These are phyloP conservation scores for Neonectria neomacrospora DNA, from an alignment of 2,329 filamentous ascomycete genomes.

Conservation along the genomic window DNA sequence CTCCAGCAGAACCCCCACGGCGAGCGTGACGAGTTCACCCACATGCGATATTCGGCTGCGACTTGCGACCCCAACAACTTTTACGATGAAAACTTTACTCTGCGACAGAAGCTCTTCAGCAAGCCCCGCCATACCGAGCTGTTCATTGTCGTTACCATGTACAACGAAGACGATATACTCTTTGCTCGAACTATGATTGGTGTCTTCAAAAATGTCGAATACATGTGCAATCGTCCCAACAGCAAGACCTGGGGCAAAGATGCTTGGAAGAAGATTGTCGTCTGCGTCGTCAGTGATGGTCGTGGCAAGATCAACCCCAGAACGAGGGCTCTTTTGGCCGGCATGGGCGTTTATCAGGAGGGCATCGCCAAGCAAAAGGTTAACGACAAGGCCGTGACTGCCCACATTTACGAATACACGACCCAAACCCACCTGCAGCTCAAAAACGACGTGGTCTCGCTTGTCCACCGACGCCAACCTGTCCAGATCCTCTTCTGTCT, in stretches of 20 bases:
- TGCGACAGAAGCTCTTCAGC: constrained; percentile 91
- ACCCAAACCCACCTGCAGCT: constrained; percentile 87
- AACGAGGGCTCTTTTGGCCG: constrained; percentile 88
- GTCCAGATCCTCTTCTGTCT: constrained; percentile 98
- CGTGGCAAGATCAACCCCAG: constrained; percentile 96
- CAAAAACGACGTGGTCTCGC: constrained; percentile 87
- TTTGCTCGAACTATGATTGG: constrained; percentile 96
- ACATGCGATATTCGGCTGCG: constrained; percentile 93
- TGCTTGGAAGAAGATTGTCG: constrained; percentile 99
- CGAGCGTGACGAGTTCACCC: constrained; percentile 90
- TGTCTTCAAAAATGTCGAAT: constrained; percentile 98
- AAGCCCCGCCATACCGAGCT: constrained; percentile 93
- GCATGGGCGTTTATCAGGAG: constrained; percentile 96
- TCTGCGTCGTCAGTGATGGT: constrained; percentile 96
- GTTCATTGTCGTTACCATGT: constrained; percentile 98
- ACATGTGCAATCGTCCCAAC: constrained; percentile 92
- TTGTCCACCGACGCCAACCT: constrained; percentile 87
- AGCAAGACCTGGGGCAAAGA: constrained; percentile 99
- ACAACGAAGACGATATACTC: constrained; percentile 97
- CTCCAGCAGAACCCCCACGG: constrained; percentile 90
- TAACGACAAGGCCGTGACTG: constrained; percentile 94
- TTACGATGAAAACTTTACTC: constrained; percentile 87
- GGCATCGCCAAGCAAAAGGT: constrained; percentile 99
- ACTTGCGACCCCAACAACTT: constrained; percentile 94
- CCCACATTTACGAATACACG: constrained; percentile 97